Evolutionary conservation across 108 stramenopile genomes (phyloP).

Genomic region (Skeletonema costatum): DNA sequence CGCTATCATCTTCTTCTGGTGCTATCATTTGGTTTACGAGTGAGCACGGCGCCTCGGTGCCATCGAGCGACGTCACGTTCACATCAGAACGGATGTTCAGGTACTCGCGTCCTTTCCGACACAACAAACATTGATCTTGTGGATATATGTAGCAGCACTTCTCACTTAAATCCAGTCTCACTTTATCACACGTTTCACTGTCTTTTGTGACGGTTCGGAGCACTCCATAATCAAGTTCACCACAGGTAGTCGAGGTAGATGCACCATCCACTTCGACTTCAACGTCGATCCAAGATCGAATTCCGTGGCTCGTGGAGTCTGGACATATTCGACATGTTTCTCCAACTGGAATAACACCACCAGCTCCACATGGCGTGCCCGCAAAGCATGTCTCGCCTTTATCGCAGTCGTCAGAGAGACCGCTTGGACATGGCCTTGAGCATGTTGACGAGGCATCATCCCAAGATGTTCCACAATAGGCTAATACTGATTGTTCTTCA

Average conservation of each 20-base stretch:
- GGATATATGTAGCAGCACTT: slow-evolving; percentile 42
- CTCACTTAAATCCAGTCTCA: slow-evolving; percentile 17
- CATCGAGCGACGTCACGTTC: slow-evolving; percentile 35
- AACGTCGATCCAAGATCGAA: slow-evolving; percentile 40
- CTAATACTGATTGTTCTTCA: slow-evolving; percentile 17
- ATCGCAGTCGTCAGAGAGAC: slow-evolving; percentile 38
- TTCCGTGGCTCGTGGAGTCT: slow-evolving; percentile 38
- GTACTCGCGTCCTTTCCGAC: slow-evolving; percentile 30
- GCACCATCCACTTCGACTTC: slow-evolving; percentile 43
- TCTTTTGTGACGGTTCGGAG: slow-evolving; percentile 26
- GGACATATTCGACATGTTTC: slow-evolving; percentile 49
- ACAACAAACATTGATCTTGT: slow-evolving; percentile 34
- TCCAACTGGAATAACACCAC: slow-evolving; percentile 17
- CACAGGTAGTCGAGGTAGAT: slow-evolving; percentile 34
- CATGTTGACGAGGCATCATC: slow-evolving; percentile 36
- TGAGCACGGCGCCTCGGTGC: slow-evolving; percentile 21
- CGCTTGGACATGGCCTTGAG: slow-evolving; percentile 36
- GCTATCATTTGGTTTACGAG: slow-evolving; percentile 40
- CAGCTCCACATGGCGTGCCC: slow-evolving; percentile 39
- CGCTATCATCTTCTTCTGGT: slow-evolving; percentile 26
- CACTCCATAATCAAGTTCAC: slow-evolving; percentile 37
- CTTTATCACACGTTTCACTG: slow-evolving; percentile 39
- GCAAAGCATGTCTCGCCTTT: slow-evolving; percentile 45
- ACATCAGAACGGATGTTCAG: slow-evolving; percentile 34
- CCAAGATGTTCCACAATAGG: slow-evolving; percentile 46